Base-by-base conservation (phyloP, 1,284 basidiomycete species). In the Gymnopus androsaceus region DNA sequence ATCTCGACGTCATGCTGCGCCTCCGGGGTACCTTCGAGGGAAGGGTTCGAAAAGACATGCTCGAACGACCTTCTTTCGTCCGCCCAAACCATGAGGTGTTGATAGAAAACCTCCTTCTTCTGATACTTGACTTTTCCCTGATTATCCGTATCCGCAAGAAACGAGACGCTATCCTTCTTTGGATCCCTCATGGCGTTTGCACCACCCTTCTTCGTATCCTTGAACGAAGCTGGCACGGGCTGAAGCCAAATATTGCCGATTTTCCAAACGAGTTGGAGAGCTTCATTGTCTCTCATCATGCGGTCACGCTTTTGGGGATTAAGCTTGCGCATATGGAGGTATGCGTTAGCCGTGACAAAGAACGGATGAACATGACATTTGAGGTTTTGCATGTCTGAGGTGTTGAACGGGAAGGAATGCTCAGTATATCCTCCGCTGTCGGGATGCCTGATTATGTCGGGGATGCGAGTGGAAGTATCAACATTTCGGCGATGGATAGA, bases 401-500 rank as follows among this genome's bases (percentile, higher is more conserved):
- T 30, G 33, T 54, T 42, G 33, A 58, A 58, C 9, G 57, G 57
- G 31, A 36, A 51, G 11, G 40, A 21, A 21, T 45, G 54, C n/a
- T 45, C 41, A 7, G 33, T 38, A 25, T 58, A 58, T 3, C 42
- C 52, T 1, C 41, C 36, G 9, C 9, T 19, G 48, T 54, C 36
- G 3, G 48, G 40, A 36, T 41, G 42, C 17, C 53, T 25, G 9
- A 40, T 40, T 4, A 51, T 34, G 7, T 34, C 33, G 7, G 34
- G 17, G 7, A 55, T 40, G 17, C 38, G 31, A 2, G 17, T 25
- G 3, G 46, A 28, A 11, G 31, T 33, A 21, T 51, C 55, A 14
- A 57, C 40, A 15, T 23, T 58, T 17, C 50, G 42, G 6, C 57
- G 52, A n/a, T 58, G 52, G 9, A 58, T 58, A 12, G 52, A 45